Base-by-base conservation (phyloP, 192 early-diverging fungal species). In the Backusella tuberculispora region DNA sequence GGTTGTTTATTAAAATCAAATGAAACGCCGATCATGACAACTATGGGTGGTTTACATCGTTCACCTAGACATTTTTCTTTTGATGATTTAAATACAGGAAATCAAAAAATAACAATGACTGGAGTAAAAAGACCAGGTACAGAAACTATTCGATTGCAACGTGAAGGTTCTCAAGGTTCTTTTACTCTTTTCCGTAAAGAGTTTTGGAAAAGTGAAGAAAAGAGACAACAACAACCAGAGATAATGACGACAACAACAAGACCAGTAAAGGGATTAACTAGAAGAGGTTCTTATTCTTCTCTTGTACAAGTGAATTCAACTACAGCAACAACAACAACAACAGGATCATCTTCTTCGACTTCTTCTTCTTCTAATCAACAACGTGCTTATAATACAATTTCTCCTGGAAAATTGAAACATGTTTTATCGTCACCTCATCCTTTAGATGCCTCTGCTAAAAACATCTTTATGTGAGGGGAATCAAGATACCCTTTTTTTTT, bases 161-260 rank as follows among this genome's bases (percentile, higher is more conserved):
- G 72, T 5, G 72, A 73, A 15, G 72, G 72, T 1, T 73, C 72
- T 10, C 56, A 65, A 19, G 12, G 29, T 13, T 73, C 72, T 14
- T 72, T 72, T 14, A 60, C 71, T 2, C 34, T 73, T 4, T 73
- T 73, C 43, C 56, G 72, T 12, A 73, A 73, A 37, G 72, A 73
- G 6, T 73, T 73, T 45, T 73, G 72, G 72, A 73, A 73, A 19
- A 73, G 41, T 40, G n/a, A 60, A 24, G 53, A 60, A 26, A 60
- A 29, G 21, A 60, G 24, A 13, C 53, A 60, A 26, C 10, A 60
- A 13, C 53, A 60, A 26, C 10, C 21, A 0, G 10, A 43, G 9
- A 13, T 24, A 60, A 60, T 60, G 10, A n/a, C n/a, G n/a, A n/a
- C n/a, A 60, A 13, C 53, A 60, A 26, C 10, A 24, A 0, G 10